Conservation (phyloP, 352 stramenopile genomes). For the Phytophthora boehmeriae region DNA sequence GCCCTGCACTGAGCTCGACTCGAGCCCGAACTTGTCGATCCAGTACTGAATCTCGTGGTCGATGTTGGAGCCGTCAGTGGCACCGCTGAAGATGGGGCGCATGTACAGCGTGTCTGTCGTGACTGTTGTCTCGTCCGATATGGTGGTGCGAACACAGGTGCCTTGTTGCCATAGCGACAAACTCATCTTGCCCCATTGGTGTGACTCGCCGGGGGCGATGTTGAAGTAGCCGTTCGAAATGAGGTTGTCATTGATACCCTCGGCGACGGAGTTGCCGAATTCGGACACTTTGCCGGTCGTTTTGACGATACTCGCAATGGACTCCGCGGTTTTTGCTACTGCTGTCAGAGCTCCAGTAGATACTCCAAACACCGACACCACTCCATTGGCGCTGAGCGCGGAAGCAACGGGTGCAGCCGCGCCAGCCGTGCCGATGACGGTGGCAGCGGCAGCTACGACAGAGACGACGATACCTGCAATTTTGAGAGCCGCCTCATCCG, state of each 20-base stretch:
- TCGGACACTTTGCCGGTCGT: slow-evolving; percentile 30
- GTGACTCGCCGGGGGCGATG: slow-evolving; percentile 33
- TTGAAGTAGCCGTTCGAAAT: slow-evolving; percentile 35
- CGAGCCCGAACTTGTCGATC: slow-evolving; percentile 51
- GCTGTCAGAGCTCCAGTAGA: slow-evolving; percentile 30
- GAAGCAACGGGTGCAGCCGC: slow-evolving; percentile 34
- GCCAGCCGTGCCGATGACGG: slow-evolving; percentile 31
- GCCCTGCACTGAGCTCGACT: slow-evolving; percentile 24
- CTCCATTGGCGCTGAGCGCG: slow-evolving; percentile 26
- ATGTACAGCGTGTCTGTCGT: slow-evolving; percentile 51
- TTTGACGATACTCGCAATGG: slow-evolving; percentile 15
- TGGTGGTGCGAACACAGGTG: slow-evolving; percentile 45
- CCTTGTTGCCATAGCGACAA: slow-evolving; percentile 57
- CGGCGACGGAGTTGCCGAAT: slow-evolving; percentile 39
- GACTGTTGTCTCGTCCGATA: slow-evolving; percentile 43
- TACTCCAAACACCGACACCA: slow-evolving; percentile 40
- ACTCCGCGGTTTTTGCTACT: slow-evolving; percentile 13
- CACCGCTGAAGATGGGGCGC: slow-evolving; percentile 58
- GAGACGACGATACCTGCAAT: slow-evolving; percentile 26
- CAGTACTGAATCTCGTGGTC: slow-evolving; percentile 56
- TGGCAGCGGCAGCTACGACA: slow-evolving; percentile 1
- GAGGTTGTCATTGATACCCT: slow-evolving; percentile 41
- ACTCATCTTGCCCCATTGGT: slow-evolving; percentile 48
- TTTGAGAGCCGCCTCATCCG: slow-evolving; percentile 45
- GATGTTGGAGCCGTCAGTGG: slow-evolving; percentile 44